phyloP scores from a whole-genome alignment of 352 stramenopile genomes.

The Phytophthora pistaciae region DNA sequence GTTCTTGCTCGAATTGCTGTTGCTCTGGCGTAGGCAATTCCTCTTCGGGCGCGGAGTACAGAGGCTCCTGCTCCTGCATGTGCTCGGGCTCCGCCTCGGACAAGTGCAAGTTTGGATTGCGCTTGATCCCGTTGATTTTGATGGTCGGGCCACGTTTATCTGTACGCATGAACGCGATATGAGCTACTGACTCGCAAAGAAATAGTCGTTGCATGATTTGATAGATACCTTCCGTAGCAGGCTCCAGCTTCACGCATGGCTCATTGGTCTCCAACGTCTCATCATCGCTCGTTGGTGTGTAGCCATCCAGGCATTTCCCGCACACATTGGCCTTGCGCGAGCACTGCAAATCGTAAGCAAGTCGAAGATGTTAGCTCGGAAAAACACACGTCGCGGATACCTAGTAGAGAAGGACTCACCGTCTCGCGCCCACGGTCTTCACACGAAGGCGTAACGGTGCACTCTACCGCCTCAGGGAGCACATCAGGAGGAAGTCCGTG shows the following conservation, averaged over 20 bases:
- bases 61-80: neutral
- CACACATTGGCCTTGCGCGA: slow-evolving; percentile 62
- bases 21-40: slow-evolving; percentile 6
- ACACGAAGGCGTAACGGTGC: slow-evolving; percentile 52
- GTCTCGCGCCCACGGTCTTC: slow-evolving; percentile 57
- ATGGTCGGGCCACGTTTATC: slow-evolving; percentile 39
- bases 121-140: slow-evolving; percentile 76
- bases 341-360: slow-evolving; percentile 39
- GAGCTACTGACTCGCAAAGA: neutral
- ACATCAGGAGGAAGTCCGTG: slow-evolving; percentile 74
- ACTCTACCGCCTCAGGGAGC: slow-evolving; percentile 66
- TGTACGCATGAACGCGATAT: slow-evolving; percentile 6
- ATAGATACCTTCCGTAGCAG: slow-evolving; percentile 22
- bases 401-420: slow-evolving; percentile 27
- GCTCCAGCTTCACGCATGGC: slow-evolving; percentile 37
- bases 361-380: neutral
- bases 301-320: slow-evolving; percentile 76
- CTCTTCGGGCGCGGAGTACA: neutral
- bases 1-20: neutral
- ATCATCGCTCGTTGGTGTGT: slow-evolving; percentile 18
- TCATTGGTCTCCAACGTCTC: slow-evolving; percentile 34
- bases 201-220: neutral
- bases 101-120: slow-evolving; percentile 52
- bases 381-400: neutral
- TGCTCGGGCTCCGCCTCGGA: slow-evolving; percentile 20